phyloP scores from a whole-genome alignment of 306 rosid species.

The Inga laurina region DNA sequence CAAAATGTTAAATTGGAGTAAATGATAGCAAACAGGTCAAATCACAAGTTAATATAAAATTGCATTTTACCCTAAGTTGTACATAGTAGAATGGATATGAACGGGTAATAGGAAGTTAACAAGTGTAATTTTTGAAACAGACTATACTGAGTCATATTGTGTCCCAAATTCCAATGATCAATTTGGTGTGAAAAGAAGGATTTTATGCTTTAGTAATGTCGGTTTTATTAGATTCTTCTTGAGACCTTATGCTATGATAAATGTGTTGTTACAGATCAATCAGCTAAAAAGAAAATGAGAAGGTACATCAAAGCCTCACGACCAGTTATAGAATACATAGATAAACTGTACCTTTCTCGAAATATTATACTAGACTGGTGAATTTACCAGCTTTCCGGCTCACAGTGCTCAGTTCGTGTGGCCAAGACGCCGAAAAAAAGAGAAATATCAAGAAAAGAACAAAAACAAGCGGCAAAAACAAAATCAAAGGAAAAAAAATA shows the following conservation, averaged over 20 bases:
- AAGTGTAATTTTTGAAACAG: background rate
- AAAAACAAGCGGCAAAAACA: background rate
- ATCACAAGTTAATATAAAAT: too few species aligned
- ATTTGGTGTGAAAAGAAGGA: background rate
- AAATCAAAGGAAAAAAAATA: background rate
- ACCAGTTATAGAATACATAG: slow-evolving; percentile 78
- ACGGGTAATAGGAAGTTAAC: background rate
- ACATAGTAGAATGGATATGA: background rate
- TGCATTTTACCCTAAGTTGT: background rate
- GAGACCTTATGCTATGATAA: slow-evolving; percentile 5
- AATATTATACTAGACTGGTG: slow-evolving; percentile 86
- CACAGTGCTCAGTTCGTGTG: background rate
- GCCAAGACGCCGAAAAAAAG: background rate
- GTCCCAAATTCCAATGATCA: background rate
- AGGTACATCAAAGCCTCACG: slow-evolving; percentile 67
- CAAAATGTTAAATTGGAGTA: background rate
- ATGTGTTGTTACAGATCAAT: slow-evolving; percentile 57
- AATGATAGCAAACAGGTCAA: background rate
- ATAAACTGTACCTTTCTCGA: slow-evolving; percentile 69
- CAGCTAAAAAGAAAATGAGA: slow-evolving; percentile 85
- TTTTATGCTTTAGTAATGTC: background rate
- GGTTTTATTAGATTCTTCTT: slow-evolving; percentile 1
- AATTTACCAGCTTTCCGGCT: slow-evolving; percentile 17
- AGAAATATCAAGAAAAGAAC: background rate
- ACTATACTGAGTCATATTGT: background rate